Evolutionary conservation across 1,139 yeast species (phyloP), one percentile per base, ranked within the genome.

Genomic region (Suhomyces guaymorum): DNA sequence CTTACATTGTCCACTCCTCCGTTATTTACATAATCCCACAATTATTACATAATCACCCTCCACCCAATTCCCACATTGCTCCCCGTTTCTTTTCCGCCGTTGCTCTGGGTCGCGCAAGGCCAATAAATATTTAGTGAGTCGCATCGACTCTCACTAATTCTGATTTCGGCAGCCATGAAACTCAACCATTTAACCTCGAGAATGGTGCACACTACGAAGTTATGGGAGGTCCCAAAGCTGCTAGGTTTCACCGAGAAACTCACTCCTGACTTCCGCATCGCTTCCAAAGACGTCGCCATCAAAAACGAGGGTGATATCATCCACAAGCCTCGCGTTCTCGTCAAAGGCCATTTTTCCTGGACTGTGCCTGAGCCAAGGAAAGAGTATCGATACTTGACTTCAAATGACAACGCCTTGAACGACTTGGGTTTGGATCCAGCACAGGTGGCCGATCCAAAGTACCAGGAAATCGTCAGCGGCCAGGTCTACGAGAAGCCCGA

Each of bases 311-410:
- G 60, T 18, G 53, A 61, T 36, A 41, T 70, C 19, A 58, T 61
- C 32, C 63, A 65, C 38, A 65, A 59, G 10, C 92, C 95, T 1
- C 68, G 97, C 34, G 65, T 69, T 2, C 66, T 88, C 8, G 55
- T 68, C 24, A 63, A 65, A 6, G 95, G 96, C 3, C 80, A 81
- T 22, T 92, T 72, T 52, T 78, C 92, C 3, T 88, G 75, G 66
- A 71, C 82, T 1, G 50, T 73, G 6, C 96, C 96, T 0, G 85
- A 80, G 32, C 57, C 60, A 42, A 62, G 94, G 27, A 65, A 71
- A 26, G 66, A 66, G 33, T 79, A 80, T 51, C 57, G 66, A 44
- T 75, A 80, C 41, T 51, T 89, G 18, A 63, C 81, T 13, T 74
- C 81, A 0, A 82, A 92, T 19, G 72, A 72, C 0, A 59, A 61